Conservation (phyloP, 495 filamentous ascomycete species). For the Penicillium ucsense region DNA sequence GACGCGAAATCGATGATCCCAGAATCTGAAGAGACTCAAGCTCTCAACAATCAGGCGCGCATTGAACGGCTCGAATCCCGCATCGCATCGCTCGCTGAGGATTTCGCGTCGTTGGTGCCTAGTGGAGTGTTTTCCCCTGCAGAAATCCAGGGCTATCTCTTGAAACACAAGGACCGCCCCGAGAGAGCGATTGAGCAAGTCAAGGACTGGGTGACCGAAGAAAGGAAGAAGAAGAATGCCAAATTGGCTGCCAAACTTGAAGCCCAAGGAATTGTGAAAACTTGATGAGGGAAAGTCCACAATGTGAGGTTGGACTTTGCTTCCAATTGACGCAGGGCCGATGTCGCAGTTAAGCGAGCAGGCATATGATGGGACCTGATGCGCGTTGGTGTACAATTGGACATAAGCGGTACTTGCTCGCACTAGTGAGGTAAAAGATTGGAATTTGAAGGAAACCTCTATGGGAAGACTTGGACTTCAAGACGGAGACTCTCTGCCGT, state of each 20-base stretch:
- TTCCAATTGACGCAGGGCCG: too few relatives aligned
- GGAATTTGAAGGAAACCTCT: too few relatives aligned
- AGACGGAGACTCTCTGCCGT: too few relatives aligned
- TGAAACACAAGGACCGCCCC: conserved; percentile 57
- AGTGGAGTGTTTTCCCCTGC: conserved; percentile 58
- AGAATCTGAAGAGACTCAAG: background rate
- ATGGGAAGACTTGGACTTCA: too few relatives aligned
- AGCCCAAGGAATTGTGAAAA: background rate
- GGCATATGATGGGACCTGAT: too few relatives aligned
- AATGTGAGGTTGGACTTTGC: too few relatives aligned
- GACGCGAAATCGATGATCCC: background rate
- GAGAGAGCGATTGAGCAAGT: conserved; percentile 47
- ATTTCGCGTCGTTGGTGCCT: conserved; percentile 56
- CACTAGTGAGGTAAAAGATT: too few relatives aligned
- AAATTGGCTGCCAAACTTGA: background rate
- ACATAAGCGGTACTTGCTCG: too few relatives aligned
- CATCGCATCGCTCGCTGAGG: conserved; percentile 33
- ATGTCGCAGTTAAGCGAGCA: too few relatives aligned
- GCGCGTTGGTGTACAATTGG: too few relatives aligned
- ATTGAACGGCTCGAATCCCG: conserved; percentile 10
- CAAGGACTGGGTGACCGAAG: conserved; percentile 46
- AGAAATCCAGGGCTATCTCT: conserved; percentile 67
- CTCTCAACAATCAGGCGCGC: background rate
- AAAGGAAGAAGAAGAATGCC: conserved; percentile 42
- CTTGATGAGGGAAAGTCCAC: too few relatives aligned